Percentiles rank a stretch among this genome's conserved stretches.
Conservation (phyloP, 1,139 yeast species). For the Magnusiomyces fungicola region DNA sequence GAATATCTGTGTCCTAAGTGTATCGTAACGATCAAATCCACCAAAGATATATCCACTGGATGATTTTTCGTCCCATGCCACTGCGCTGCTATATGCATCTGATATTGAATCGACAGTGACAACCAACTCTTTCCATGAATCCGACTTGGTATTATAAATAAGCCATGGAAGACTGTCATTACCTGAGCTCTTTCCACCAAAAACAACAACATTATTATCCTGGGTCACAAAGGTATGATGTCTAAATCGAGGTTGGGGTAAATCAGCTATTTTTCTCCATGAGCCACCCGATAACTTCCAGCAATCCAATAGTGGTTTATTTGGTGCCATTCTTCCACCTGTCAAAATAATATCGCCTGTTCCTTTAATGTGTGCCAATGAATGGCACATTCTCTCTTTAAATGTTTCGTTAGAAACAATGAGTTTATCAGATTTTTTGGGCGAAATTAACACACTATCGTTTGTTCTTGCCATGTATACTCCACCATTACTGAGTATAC, state of each 20-base stretch:
- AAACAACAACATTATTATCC: constrained; percentile 39
- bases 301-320: constrained; percentile 37
- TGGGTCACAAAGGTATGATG: constrained; percentile 42
- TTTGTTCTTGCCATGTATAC: background rate
- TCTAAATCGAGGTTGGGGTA: constrained; percentile 46
- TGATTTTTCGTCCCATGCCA: constrained; percentile 32
- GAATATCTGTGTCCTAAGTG: constrained; percentile 35
- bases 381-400: constrained; percentile 51
- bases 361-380: constrained; percentile 35
- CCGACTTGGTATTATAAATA: constrained; percentile 16
- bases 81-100: constrained; percentile 24
- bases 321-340: constrained; percentile 69
- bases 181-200: constrained; percentile 41
- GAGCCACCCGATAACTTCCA: constrained; percentile 31
- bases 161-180: background rate
- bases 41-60: constrained; percentile 46
- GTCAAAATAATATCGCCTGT: constrained; percentile 36
- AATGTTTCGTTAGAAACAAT: constrained; percentile 13
- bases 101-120: constrained; percentile 9
- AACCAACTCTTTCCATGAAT: constrained; percentile 26
- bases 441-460: constrained; percentile 4
- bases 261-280: constrained; percentile 37
- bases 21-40: constrained; percentile 41
- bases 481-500: constrained; percentile 1
- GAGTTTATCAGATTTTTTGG: constrained; percentile 10